These are phyloP conservation scores for Cyberlindnera mississippiensis DNA, from an alignment of 805 yeast species.

Conservation along the genomic window DNA sequence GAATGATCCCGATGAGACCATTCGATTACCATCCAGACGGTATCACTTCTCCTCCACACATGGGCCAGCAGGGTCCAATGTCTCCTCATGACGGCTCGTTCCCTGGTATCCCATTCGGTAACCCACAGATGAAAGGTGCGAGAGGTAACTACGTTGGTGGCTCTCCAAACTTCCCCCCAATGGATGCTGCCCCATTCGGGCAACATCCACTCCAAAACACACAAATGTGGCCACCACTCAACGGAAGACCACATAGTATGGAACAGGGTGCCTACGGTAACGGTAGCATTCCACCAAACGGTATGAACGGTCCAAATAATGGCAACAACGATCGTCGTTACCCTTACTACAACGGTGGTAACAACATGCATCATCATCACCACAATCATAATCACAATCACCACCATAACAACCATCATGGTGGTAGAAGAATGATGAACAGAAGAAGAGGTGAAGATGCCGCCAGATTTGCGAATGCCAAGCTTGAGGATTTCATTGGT, in stretches of 20 bases:
- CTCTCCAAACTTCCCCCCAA: constrained; percentile 13
- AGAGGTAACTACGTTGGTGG: constrained; percentile 3
- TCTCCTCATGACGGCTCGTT: constrained; percentile 10
- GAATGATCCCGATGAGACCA: constrained; percentile 27
- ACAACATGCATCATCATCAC: constrained; percentile 10
- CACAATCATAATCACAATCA: constrained; percentile 8
- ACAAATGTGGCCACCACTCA: constrained; percentile 26
- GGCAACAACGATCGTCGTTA: constrained; percentile 17
- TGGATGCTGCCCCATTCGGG: constrained; percentile 16
- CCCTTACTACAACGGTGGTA: constrained; percentile 17
- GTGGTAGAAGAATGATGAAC: constrained; percentile 18
- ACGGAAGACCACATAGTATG: constrained; percentile 17
- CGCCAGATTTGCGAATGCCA: constrained; percentile 62
- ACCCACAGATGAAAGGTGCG: constrained; percentile 17
- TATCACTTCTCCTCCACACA: constrained; percentile 12
- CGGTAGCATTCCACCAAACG: constrained; percentile 11
- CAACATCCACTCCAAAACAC: constrained; percentile 19
- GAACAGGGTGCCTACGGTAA: constrained; percentile 9
- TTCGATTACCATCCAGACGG: constrained; percentile 27
- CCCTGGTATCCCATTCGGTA: constrained; percentile 11
- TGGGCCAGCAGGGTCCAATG: constrained; percentile 13
- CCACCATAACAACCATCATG: constrained; percentile 10
- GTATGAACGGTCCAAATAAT: constrained; percentile 10
- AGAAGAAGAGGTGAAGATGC: constrained; percentile 53
- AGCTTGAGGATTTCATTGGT: constrained; percentile 63